Conservation (phyloP, 2,329 filamentous ascomycete species). For the Camillea tinctor region DNA sequence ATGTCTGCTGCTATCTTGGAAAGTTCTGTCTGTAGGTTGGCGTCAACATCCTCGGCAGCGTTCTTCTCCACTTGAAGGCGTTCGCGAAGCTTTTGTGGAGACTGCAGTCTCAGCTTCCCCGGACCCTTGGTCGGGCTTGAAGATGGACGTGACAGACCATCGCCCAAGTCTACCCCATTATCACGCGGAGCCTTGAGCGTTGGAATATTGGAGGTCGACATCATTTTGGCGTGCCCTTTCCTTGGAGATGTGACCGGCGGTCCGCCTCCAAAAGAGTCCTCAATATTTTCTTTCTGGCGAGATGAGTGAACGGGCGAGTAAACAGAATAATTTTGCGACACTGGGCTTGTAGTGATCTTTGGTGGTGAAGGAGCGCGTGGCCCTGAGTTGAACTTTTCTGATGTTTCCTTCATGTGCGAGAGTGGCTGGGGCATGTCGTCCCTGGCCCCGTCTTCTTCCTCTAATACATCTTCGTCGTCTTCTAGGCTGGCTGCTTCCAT, state of each 20-base stretch:
- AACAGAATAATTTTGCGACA: constrained; percentile 36
- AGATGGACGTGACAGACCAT: constrained; percentile 30
- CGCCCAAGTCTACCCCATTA: constrained; percentile 26
- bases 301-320: constrained; percentile 32
- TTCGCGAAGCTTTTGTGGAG: constrained; percentile 75
- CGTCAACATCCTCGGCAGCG: constrained; percentile 68
- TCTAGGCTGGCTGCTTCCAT: constrained; percentile 60
- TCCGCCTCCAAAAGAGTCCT: constrained; percentile 23
- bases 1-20: constrained; percentile 80
- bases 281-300: constrained; percentile 50
- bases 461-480: constrained; percentile 21
- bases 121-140: constrained; percentile 39
- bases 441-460: background rate
- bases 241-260: constrained; percentile 17
- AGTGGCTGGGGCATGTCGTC: constrained; percentile 46
- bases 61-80: constrained; percentile 80
- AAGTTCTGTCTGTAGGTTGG: constrained; percentile 70
- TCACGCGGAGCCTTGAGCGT: constrained; percentile 46
- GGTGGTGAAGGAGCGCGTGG: constrained; percentile 46
- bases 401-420: constrained; percentile 52
- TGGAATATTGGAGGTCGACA: constrained; percentile 56
- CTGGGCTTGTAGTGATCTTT: constrained; percentile 53
- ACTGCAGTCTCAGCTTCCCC: constrained; percentile 66
- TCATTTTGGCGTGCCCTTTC: constrained; percentile 45
- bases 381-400: constrained; percentile 57